Conservation (phyloP, 345 rosid species). For the Cardamine resedifolia region DNA sequence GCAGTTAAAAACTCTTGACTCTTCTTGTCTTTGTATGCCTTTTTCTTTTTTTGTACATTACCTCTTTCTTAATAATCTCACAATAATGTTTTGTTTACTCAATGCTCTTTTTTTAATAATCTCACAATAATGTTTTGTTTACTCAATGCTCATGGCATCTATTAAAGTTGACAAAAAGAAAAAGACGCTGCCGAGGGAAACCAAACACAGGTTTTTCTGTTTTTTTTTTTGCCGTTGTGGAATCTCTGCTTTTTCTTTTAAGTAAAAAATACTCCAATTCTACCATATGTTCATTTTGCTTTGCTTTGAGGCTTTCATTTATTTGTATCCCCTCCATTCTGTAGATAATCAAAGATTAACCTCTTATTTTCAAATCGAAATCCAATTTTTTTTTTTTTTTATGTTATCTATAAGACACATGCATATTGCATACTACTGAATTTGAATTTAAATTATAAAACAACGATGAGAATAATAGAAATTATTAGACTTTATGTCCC, state of each 20-base stretch:
- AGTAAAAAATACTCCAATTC: not conserved
- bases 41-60: not conserved
- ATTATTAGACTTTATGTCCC: not conserved
- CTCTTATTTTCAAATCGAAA: not conserved
- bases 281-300: not conserved
- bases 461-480: not conserved
- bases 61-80: not conserved
- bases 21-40: conserved; percentile 21
- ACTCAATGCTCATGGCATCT: conserved; percentile 29
- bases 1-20: conserved; percentile 43
- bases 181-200: conserved; percentile 20
- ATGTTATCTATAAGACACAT: not conserved
- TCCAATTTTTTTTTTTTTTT: not conserved
- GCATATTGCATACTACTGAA: not conserved
- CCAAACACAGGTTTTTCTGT: conserved; percentile 24
- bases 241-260: conserved; percentile 2
- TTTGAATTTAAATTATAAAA: not conserved
- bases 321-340: not conserved
- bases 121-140: conserved; percentile 23
- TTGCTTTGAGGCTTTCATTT: not conserved
- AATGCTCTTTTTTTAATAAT: conserved; percentile 7
- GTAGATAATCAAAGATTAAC: not conserved
- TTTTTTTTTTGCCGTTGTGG: conserved; percentile 18
- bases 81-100: conserved; percentile 24
- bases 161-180: conserved; percentile 33